Base-by-base conservation (phyloP, 2,329 filamentous ascomycete species). In the Neonectria hederae region DNA sequence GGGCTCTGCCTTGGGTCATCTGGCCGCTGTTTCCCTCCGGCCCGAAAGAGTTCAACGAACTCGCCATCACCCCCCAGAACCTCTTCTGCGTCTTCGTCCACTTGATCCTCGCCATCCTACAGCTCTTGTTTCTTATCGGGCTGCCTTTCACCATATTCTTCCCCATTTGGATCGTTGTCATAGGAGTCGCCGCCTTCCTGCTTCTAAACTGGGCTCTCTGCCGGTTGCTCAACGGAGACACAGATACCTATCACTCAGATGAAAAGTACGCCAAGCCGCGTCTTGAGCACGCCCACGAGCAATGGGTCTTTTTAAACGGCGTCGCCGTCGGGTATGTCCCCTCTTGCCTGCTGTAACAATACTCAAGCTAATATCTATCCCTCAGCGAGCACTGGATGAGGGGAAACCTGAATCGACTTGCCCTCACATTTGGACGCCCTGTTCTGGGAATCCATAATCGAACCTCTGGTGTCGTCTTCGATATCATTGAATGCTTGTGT, bases 301-400 rank as follows among this genome's bases (percentile, higher is more conserved):
- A 89, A 72, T 95, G 92, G 92, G 83, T 94, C n/a, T 94, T 92
- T 74, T 77, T 94, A 55, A 94, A 94, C 72, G 92, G 92, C 1
- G 87, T 94, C 28, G 87, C 85, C 10, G 84, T 84, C 35, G 86
- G 85, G 87, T 89, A 78, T 63, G 84, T 80, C 35, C 6, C 7
- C 28, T 24, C 26, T 19, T 22, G 38, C 11, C 4, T 43, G 14
- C 2, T 17, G 19, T 4, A 9, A 17, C 11, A 7, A 7, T 19
- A 40, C 35, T 10, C 26, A 38, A n/a, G 35, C 35, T 38, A 38
- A 38, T 17, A 19, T 76, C 53, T 3, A 19, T 75, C 54, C 19
- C 24, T 4, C 45, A 87, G 85, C 3, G 80, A 86, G 57, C 85
- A 89, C 72, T 92, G 91, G 89, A 82, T 93, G 69, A 86, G 90